phyloP scores from a whole-genome alignment of 148 eudicot species.

The Fagopyrum esculentum region DNA sequence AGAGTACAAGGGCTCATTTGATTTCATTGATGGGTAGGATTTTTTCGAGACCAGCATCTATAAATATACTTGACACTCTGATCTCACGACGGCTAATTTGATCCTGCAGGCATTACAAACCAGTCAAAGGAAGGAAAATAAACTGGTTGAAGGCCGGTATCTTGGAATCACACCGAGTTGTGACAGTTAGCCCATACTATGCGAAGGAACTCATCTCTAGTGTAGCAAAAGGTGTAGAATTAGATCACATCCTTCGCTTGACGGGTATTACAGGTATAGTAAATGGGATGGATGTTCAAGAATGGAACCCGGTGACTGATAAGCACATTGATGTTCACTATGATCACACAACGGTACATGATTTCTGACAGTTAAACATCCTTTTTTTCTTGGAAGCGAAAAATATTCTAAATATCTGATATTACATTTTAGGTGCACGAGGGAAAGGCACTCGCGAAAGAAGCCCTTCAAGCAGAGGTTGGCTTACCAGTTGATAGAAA shows the following conservation, averaged over 20 bases:
- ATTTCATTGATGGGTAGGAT: slow-evolving; percentile 82
- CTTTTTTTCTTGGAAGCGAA: neutral
- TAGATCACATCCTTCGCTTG: slow-evolving; percentile 47
- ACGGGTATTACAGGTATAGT: slow-evolving; percentile 53
- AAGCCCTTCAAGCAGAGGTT: slow-evolving; percentile 74
- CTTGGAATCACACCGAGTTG: slow-evolving; percentile 52
- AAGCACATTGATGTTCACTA: slow-evolving; percentile 55
- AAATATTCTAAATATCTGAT: neutral
- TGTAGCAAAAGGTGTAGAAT: slow-evolving; percentile 66
- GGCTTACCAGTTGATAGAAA: slow-evolving; percentile 75
- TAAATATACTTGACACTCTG: neutral
- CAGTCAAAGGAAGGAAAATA: slow-evolving; percentile 81
- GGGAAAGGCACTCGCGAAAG: slow-evolving; percentile 78
- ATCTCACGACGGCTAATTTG: neutral
- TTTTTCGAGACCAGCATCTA: neutral
- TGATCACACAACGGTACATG: slow-evolving; percentile 60
- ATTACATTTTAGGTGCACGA: slow-evolving; percentile 46
- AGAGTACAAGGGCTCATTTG: slow-evolving; percentile 59
- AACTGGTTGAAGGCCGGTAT: slow-evolving; percentile 98
- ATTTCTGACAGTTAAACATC: neutral
- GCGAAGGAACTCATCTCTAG: slow-evolving; percentile 69
- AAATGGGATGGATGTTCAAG: slow-evolving; percentile 88
- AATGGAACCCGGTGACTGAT: slow-evolving; percentile 83
- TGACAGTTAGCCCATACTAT: slow-evolving; percentile 92
- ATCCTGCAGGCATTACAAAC: slow-evolving; percentile 53